Percentiles rank a stretch among this genome's conserved stretches.
Evolutionary conservation across 768 basidiomycete species (phyloP).

Genomic region (Mycena latifolia): DNA sequence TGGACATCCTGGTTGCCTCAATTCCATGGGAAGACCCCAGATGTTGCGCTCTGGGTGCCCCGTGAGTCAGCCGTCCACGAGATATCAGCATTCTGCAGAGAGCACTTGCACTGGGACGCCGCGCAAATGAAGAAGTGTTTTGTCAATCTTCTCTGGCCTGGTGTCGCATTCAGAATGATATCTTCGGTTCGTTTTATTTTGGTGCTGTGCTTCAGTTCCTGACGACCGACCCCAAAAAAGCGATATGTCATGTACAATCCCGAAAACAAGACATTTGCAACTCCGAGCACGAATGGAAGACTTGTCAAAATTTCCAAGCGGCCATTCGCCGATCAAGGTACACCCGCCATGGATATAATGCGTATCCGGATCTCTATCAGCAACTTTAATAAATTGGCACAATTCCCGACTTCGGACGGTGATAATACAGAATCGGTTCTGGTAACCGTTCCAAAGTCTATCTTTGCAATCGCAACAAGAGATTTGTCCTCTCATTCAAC

Average conservation of each 20-base stretch:
- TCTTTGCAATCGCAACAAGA: slow-evolving; percentile 3
- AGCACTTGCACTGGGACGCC: background rate
- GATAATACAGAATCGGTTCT: background rate
- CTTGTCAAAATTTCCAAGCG: background rate
- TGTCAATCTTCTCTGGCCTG: background rate
- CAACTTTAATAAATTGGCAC: background rate
- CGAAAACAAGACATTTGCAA: background rate
- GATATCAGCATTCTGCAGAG: background rate
- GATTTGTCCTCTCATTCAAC: background rate
- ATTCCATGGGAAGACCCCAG: background rate
- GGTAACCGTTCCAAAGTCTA: background rate
- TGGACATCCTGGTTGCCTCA: slow-evolving; percentile 1
- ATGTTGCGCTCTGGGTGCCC: background rate
- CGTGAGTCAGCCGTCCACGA: background rate
- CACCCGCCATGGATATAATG: background rate
- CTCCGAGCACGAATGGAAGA: background rate
- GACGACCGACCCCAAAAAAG: background rate
- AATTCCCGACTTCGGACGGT: background rate
- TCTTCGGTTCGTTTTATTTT: background rate
- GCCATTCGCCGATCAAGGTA: background rate
- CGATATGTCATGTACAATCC: background rate
- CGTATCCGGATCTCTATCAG: background rate
- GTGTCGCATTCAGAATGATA: no score
- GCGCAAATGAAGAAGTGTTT: background rate
- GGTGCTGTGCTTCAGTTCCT: background rate